phyloP scores from a whole-genome alignment of 768 basidiomycete genomes.

The Pleurotus pulmonarius region DNA sequence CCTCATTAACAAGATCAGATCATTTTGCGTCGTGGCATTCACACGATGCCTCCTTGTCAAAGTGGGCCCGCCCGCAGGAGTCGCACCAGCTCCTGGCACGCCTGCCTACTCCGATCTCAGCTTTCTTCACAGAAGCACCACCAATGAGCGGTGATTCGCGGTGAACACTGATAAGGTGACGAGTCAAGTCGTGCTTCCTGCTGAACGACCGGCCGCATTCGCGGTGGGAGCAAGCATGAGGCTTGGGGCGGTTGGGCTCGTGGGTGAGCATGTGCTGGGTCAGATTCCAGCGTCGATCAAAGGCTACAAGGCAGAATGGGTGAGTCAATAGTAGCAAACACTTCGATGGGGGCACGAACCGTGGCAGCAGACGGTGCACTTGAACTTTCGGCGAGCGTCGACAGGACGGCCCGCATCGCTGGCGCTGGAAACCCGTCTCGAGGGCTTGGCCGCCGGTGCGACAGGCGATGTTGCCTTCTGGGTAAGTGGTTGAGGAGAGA shows the following conservation, averaged over 20 bases:
- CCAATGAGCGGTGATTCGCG: constrained; percentile 54
- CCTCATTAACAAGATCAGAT: constrained; percentile 25
- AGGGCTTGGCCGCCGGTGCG: constrained; percentile 47
- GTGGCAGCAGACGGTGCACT: constrained; percentile 72
- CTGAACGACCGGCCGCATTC: constrained; percentile 89
- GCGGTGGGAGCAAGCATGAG: constrained; percentile 81
- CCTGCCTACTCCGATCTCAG: constrained; percentile 66
- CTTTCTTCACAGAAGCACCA: constrained; percentile 35
- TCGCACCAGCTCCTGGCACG: constrained; percentile 70
- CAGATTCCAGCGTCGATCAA: constrained; percentile 90
- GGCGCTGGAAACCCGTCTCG: constrained; percentile 39
- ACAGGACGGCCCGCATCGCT: constrained; percentile 45
- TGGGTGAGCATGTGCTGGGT: constrained; percentile 96
- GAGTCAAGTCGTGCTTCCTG: constrained; percentile 89
- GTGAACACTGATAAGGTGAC: constrained; percentile 85
- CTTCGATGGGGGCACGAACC: constrained; percentile 35
- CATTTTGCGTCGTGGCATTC: constrained; percentile 67
- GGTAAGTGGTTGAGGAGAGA: constrained; percentile 37
- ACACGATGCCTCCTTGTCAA: constrained; percentile 52
- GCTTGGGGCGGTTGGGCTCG: constrained; percentile 88
- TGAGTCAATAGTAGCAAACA: constrained; percentile 1
- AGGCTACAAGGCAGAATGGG: constrained; percentile 45
- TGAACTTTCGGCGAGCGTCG: constrained; percentile 77
- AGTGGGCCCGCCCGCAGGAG: constrained; percentile 64
- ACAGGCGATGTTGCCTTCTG: constrained; percentile 55